A percentile compares a stretch with the other conserved stretches of the same genome.
These are phyloP conservation scores for Silybum marianum DNA, from an alignment of 129 eudicot genomes.

Conservation along the genomic window DNA sequence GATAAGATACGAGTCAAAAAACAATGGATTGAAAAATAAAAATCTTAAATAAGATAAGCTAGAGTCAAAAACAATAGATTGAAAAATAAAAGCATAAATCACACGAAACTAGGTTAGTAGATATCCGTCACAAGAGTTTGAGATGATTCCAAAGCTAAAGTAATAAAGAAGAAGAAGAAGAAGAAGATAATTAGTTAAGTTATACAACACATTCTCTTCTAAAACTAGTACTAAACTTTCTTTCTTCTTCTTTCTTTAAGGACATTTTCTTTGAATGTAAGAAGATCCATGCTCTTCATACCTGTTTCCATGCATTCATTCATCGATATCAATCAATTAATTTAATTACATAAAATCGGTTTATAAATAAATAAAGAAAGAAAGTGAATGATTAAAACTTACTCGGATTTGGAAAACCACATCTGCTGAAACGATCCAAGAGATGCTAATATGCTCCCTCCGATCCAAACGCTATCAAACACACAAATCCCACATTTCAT, in stretches of 20 bases:
- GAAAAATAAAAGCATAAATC: background rate
- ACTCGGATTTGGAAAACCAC: conserved; percentile 98
- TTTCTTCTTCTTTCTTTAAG: conserved; percentile 32
- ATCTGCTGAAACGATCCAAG: conserved; percentile 98
- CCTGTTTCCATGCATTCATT: conserved; percentile 37
- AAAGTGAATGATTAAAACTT: background rate
- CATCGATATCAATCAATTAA: background rate
- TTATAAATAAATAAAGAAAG: background rate
- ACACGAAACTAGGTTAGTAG: background rate
- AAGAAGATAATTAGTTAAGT: background rate
- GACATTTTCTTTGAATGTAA: conserved; percentile 93
- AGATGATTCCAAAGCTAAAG: background rate
- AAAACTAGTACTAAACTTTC: background rate
- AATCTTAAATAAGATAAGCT: background rate
- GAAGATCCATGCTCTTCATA: conserved; percentile 93
- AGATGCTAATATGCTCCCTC: conserved; percentile 97
- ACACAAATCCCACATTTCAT: background rate
- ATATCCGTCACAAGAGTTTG: background rate
- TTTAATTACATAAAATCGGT: background rate
- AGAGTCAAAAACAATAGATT: background rate
- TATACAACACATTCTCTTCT: background rate
- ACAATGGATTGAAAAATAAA: too few species aligned
- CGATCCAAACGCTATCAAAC: conserved; percentile 85
- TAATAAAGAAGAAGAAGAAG: too few species aligned
- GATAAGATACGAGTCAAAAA: too few species aligned